phyloP scores from a whole-genome alignment of 2,329 filamentous ascomycete genomes.

The Myriosclerotinia scirpicola region DNA sequence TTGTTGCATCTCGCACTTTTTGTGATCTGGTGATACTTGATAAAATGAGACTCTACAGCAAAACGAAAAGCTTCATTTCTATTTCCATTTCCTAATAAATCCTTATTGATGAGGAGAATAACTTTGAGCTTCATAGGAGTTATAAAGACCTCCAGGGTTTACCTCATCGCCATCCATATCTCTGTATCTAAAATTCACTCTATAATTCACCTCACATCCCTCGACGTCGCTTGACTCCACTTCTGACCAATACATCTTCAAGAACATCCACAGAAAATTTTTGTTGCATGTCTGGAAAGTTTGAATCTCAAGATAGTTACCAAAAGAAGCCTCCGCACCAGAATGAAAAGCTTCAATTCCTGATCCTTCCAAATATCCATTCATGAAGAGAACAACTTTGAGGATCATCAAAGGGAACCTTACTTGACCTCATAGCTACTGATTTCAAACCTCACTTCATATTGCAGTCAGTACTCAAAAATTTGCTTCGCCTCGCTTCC shows the following conservation, averaged over 20 bases:
- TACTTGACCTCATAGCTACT: not conserved
- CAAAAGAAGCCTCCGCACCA: not conserved
- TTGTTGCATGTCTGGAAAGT: conserved; percentile 3
- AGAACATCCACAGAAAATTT: not conserved
- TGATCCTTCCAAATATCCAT: fast-evolving
- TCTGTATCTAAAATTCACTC: not conserved
- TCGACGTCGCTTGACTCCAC: not conserved
- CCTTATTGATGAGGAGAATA: conserved; percentile 1
- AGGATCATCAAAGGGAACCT: not conserved
- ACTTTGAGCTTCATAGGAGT: not conserved
- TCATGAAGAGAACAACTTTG: not conserved
- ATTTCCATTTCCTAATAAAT: not conserved
- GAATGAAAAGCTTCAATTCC: not conserved
- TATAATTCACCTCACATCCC: not conserved
- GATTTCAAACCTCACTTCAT: not conserved
- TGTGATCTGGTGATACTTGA: not conserved
- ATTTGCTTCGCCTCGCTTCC: not conserved
- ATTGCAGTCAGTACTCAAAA: no score
- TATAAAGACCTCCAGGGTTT: not conserved
- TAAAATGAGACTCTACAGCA: not conserved
- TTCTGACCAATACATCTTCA: not conserved
- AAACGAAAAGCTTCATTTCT: not conserved
- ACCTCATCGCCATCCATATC: no score
- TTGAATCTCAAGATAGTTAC: not conserved
- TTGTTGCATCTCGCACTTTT: not conserved